Base-by-base conservation (phyloP, 2,329 filamentous ascomycete species). In the Gnomoniopsis sp. region DNA sequence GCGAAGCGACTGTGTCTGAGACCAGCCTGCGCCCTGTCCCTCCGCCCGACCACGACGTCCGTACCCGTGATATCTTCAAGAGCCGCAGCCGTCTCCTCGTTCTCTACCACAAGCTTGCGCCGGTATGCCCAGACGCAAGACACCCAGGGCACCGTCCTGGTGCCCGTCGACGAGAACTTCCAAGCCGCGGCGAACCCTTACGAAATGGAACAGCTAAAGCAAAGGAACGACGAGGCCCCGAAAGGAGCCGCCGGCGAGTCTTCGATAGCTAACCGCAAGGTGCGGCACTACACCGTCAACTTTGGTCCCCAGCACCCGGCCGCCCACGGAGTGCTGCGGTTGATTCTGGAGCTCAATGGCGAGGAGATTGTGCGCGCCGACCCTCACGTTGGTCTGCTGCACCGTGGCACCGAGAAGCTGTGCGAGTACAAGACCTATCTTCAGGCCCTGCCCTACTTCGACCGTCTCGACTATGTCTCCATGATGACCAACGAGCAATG, bases 401-500 rank as follows among this genome's bases (percentile, higher is more conserved):
- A 99, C 77, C 88, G 95, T 69, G 95, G 95, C 67, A 99, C 95
- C 63, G 95, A 99, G 84, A 99, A 99, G 85, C 86, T 99, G 78
- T 98, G 98, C 78, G 95, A 99, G 83, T 99, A 99, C 85, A 97
- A 96, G 84, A 96, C 93, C 68, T 99, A 99, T 73, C 85, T 98
- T 71, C 95, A 99, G 82, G 95, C 95, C 59, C 82, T 99, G 72
- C 95, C 95, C 58, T 99, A 99, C 82, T 99, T 99, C 74, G 95
- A 99, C 79, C 91, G 95, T 68, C 83, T 99, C 75, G 95, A 99
- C 78, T 99, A 99, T 76, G 93, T 97, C 68, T 97, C 92, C 70
- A 99, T 99, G 96, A 99, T 99, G 95, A 99, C 95, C 70, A 99
- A 99, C 77, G 95, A 99, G 83, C 95, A 99, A 79, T 96, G 92